Percentiles rank a stretch among this genome's conserved stretches.
Evolutionary conservation across 768 basidiomycete genomes (phyloP).

Genomic region (Pleurotus citrinopileatus): DNA sequence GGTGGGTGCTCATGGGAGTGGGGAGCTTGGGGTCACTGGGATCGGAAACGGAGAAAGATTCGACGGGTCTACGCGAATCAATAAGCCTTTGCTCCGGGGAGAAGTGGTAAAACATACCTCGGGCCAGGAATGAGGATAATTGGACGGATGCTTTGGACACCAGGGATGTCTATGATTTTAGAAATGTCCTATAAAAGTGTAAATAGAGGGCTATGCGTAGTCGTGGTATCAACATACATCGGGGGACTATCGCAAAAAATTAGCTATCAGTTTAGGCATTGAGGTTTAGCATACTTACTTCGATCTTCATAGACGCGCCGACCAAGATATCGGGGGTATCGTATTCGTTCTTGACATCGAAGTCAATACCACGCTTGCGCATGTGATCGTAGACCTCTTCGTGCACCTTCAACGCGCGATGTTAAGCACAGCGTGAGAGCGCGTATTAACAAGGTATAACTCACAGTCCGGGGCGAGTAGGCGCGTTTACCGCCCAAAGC

Average conservation of each 20-base stretch:
- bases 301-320: constrained; percentile 52
- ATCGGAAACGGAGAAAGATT: constrained; percentile 35
- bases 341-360: constrained; percentile 50
- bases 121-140: constrained; percentile 41
- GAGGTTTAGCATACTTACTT: constrained; percentile 26
- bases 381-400: constrained; percentile 46
- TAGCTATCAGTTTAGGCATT: background rate
- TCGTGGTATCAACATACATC: background rate
- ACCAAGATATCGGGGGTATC: constrained; percentile 51
- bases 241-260: background rate
- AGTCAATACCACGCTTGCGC: constrained; percentile 38
- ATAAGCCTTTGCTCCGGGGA: background rate
- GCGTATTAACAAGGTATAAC: background rate
- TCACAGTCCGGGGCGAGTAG: constrained; percentile 21
- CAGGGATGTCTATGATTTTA: constrained; percentile 40
- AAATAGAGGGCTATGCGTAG: background rate
- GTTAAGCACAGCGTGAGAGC: too few species aligned
- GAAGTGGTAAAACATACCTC: constrained; percentile 26
- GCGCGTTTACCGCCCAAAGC: constrained; percentile 34
- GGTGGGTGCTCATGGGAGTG: constrained; percentile 49
- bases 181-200: constrained; percentile 39
- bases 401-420: too few species aligned
- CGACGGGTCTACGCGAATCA: constrained; percentile 36
- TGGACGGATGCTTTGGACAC: constrained; percentile 59
- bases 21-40: constrained; percentile 39